Base-by-base conservation (phyloP, 805 yeast genomes). In the Kazachstania bromeliacearum region DNA sequence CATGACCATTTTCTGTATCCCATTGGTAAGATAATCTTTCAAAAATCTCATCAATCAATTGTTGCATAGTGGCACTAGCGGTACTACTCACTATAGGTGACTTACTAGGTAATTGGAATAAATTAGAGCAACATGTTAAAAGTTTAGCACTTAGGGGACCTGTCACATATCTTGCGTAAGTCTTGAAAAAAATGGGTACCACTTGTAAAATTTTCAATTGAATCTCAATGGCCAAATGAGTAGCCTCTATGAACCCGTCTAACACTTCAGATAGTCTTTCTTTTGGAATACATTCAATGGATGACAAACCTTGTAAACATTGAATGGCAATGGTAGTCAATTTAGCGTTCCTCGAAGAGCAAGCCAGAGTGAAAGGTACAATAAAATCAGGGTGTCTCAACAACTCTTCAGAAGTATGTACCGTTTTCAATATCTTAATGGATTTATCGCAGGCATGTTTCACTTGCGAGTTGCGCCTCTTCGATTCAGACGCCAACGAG, bases 31-130 rank as follows among this genome's bases (percentile, higher is more conserved):
- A 53, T 44, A 32, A 75, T 68, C 51, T 75, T 69, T 89, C 97
- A 56, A 81, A 89, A 0, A 87, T 71, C 21, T 81, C 74, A 25
- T 81, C 75, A 31, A 87, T 70, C 29, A 92, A 61, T 55, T 92
- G 97, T 43, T 87, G 94, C 31, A 87, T 69, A 3, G 97, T 85
- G 2, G 97, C 98, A 34, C 85, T 77, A 0, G 97, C 96, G 0
- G 97, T 84, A 49, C 87, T 88, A 10, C 75, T 69, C 4, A 92
- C 95, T 47, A 84, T 83, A 0, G 81, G 74, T 4, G 78, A 71
- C 47, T 82, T 80, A 42, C 75, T 80, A 10, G 76, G 69, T 10
- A 75, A 63, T 38, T 84, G 87, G 34, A 92, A 66, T 23, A 75
- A 70, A 31, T 44, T 51, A 0, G 92, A 71, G 52, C 95, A 84